Conservation (phyloP, 2,329 filamentous ascomycete species). For the Grosmannia clavigera region DNA sequence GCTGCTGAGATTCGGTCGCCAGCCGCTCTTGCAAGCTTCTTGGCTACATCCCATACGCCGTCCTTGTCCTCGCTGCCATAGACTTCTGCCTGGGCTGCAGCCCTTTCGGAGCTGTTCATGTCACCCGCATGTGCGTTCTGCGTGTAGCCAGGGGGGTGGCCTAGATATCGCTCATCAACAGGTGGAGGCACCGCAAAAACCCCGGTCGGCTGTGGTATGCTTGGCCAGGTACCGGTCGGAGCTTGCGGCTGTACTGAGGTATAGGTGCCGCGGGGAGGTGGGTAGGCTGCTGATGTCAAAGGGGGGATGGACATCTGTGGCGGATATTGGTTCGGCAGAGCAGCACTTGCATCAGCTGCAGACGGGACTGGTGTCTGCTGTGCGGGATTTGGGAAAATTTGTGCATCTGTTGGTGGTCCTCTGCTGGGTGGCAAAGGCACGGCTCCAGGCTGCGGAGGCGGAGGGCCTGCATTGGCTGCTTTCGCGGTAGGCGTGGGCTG, state of each 20-base stretch:
- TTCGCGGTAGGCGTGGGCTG: constrained; percentile 31
- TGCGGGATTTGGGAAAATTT: neutral
- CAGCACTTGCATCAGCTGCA: constrained; percentile 15
- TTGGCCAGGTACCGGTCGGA: neutral
- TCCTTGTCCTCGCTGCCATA: constrained; percentile 29
- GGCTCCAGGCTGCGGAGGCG: constrained; percentile 46
- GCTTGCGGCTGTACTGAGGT: constrained; percentile 19
- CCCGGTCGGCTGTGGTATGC: constrained; percentile 14
- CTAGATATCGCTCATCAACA: constrained; percentile 14
- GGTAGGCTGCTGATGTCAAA: constrained; percentile 25
- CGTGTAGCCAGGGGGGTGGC: constrained; percentile 43
- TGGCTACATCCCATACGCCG: constrained; percentile 41
- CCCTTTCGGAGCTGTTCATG: constrained; percentile 33
- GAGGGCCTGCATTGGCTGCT: constrained; percentile 25
- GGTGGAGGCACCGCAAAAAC: constrained; percentile 6
- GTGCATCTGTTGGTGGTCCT: constrained; percentile 30
- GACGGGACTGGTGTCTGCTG: constrained; percentile 18
- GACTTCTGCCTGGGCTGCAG: constrained; percentile 14
- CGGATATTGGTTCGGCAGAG: constrained; percentile 21
- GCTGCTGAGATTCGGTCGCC: constrained; percentile 45
- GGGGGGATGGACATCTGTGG: constrained; percentile 40
- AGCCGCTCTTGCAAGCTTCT: constrained; percentile 44
- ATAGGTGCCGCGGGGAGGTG: constrained; percentile 32
- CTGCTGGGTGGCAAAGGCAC: constrained; percentile 33
- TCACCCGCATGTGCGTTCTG: constrained; percentile 43